Evolutionary conservation across 2,329 filamentous ascomycete genomes (phyloP).

Genomic region (Colletotrichum brevisporum): DNA sequence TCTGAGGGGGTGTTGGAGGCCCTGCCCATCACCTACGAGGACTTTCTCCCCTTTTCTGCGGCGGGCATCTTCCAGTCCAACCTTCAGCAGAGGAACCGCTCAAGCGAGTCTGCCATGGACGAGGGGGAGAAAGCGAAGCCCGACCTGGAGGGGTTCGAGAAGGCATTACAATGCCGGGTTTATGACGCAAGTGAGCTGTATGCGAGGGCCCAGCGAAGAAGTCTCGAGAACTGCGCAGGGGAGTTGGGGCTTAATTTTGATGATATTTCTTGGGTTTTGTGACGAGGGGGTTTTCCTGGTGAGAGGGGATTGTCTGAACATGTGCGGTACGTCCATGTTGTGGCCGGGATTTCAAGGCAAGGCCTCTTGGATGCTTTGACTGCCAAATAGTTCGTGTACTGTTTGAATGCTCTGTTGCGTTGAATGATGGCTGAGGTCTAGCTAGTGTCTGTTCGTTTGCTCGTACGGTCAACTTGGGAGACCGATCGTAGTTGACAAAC

Average conservation of each 20-base stretch:
- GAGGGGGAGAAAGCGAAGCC: neutral
- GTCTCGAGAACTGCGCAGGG: constrained; percentile 9
- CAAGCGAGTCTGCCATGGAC: constrained; percentile 5
- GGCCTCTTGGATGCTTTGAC: too few relatives aligned
- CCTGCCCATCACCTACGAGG: constrained; percentile 66
- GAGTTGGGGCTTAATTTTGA: constrained; percentile 5
- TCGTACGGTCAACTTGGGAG: too few relatives aligned
- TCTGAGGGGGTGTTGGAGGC: constrained; percentile 50
- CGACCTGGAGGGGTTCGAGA: constrained; percentile 38
- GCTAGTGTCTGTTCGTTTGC: too few relatives aligned
- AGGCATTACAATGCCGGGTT: constrained; percentile 31
- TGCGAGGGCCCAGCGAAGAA: constrained; percentile 15
- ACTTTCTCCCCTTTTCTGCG: constrained; percentile 67
- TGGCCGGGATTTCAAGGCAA: too few relatives aligned
- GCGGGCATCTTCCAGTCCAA: constrained; percentile 67
- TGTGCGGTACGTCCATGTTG: neutral
- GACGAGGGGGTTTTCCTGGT: neutral
- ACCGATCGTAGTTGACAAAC: too few relatives aligned
- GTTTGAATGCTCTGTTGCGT: too few relatives aligned
- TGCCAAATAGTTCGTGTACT: too few relatives aligned
- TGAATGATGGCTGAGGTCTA: too few relatives aligned
- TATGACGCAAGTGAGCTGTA: constrained; percentile 40
- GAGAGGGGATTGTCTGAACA: too few relatives aligned
- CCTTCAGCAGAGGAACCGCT: constrained; percentile 41
- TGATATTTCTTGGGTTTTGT: constrained; percentile 1